These are phyloP conservation scores for Salicornia ramosissima DNA, from an alignment of 148 eudicot species.

Conservation along the genomic window DNA sequence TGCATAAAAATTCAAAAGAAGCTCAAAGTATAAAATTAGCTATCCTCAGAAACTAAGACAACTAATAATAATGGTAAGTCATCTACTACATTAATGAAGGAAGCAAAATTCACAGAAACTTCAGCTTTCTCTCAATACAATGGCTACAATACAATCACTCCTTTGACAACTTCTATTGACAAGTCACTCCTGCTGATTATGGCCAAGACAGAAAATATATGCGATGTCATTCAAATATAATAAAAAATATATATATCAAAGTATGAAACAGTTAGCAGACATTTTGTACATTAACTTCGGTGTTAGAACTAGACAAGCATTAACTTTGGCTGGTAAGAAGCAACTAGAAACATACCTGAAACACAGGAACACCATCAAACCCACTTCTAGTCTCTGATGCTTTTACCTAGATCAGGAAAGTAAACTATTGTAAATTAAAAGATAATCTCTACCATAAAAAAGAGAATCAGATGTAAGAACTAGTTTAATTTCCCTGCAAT, in stretches of 20 bases:
- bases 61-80: neutral
- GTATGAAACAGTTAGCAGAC: no score
- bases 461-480: no score
- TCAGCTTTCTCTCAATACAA: neutral
- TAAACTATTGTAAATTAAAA: neutral
- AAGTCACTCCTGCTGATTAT: neutral
- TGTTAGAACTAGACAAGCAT: no score
- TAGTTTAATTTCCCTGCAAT: no score
- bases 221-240: no score
- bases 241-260: no score
- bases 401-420: conserved; percentile 44
- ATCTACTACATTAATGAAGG: neutral
- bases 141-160: neutral
- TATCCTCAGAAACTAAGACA: neutral
- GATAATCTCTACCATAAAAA: no score
- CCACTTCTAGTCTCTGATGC: conserved; percentile 54
- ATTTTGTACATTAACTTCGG: no score
- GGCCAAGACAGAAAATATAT: neutral
- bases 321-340: no score
- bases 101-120: neutral
- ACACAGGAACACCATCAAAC: conserved; percentile 96
- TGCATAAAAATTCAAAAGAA: no score
- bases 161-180: no score
- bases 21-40: neutral
- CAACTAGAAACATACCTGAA: conserved; percentile 67